phyloP scores from a whole-genome alignment of 2,329 filamentous ascomycete species.

The Ascochyta clinopodiicola region DNA sequence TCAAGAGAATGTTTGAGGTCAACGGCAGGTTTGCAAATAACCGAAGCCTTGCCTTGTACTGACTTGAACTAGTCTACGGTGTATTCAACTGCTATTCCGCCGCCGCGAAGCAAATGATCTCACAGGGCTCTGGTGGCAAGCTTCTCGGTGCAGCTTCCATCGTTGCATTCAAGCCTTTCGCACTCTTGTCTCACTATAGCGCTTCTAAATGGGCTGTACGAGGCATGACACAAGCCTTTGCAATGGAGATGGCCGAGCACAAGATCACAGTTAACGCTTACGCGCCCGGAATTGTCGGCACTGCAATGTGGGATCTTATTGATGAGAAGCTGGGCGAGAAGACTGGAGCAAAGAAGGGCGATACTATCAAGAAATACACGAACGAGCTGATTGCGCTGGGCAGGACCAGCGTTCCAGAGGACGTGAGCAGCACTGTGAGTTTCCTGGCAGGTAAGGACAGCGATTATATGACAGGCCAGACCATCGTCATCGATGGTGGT shows the following conservation, averaged over 20 bases:
- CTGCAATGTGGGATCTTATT: conserved; percentile 72
- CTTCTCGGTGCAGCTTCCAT: conserved; percentile 61
- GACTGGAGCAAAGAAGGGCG: conserved; percentile 58
- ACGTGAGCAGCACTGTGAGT: conserved; percentile 68
- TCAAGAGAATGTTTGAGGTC: conserved; percentile 66
- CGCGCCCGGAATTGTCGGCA: conserved; percentile 71
- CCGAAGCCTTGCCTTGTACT: not conserved
- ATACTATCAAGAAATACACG: conserved; percentile 63
- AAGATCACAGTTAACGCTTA: conserved; percentile 72
- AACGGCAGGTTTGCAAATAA: conserved; percentile 51
- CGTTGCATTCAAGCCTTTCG: conserved; percentile 66
- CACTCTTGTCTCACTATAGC: conserved; percentile 67
- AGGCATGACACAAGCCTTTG: conserved; percentile 70
- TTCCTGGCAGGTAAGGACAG: conserved; percentile 66
- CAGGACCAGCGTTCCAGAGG: conserved; percentile 65
- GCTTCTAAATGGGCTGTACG: conserved; percentile 72
- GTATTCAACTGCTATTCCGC: conserved; percentile 69
- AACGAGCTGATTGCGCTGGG: conserved; percentile 63
- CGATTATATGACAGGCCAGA: conserved; percentile 72
- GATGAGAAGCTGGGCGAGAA: conserved; percentile 65
- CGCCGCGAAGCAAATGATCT: conserved; percentile 70
- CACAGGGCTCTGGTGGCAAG: conserved; percentile 59
- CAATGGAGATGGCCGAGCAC: conserved; percentile 69
- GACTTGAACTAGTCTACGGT: conserved; percentile 58
- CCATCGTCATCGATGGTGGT: conserved; percentile 67